Evolutionary conservation across 257 asterid species (phyloP), one percentile per base, ranked within the genome.

Genomic region (Euphrasia confusa): DNA sequence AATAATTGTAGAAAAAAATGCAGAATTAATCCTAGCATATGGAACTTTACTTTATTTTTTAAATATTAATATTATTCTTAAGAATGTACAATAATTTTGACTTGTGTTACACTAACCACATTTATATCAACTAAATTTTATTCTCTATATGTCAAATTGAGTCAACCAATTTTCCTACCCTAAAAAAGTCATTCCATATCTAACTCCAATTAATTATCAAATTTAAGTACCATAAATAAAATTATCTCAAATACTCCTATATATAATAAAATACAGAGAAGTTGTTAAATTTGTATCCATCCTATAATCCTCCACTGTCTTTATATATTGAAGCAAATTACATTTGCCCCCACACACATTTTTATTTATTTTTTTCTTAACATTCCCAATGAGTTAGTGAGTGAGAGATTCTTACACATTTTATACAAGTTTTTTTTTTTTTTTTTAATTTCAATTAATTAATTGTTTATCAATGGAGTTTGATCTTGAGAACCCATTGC

Each of bases 401-500:
- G 65, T 61, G 39, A 56, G 69, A 57, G 35, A 13, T 32, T 37
- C 42, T 37, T 37, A 37, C 42, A 37, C 42, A 35, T 35, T 35
- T 35, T 10, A 7, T 35, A n/a, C 7, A 37, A 32, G n/a, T 27
- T 50, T 4, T 56, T 8, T 24, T 24, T 24, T 24, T 9, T 26
- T 53, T 9, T 53, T 21, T 18, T 18, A 0, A 1, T 18, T 54
- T 54, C 13, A 45, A 12, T 47, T 47, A 2, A 14, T 45, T 44
- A 10, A 10, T 17, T 54, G 5, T 27, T 54, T 6, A 57, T 68
- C 82, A 68, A 87, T 87, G 96, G 94, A 79, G 69, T 83, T 74
- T 68, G 80, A 83, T 76, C 89, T 87, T 50, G 91, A 84, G 68
- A 76, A 73, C 58, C 96, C 96, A 60, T 53, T 87, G 21, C 85